These are phyloP conservation scores for Aspergillus biplanus DNA, from an alignment of 495 filamentous ascomycete species.

Conservation along the genomic window DNA sequence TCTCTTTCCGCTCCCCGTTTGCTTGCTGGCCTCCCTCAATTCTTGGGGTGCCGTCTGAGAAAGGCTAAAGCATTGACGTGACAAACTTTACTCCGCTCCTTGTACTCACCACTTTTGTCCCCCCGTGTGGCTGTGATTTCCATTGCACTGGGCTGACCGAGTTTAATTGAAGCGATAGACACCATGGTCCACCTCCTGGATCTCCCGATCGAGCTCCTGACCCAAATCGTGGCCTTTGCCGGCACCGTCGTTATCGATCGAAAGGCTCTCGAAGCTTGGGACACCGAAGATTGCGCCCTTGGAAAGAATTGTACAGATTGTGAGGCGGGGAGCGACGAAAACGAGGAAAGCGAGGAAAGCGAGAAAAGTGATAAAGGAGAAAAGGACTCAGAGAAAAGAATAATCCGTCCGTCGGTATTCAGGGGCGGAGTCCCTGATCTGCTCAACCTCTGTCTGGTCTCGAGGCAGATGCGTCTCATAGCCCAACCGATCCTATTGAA, in stretches of 20 bases:
- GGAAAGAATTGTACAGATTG: not conserved
- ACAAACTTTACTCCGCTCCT: too few relatives aligned
- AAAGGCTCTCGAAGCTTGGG: not conserved
- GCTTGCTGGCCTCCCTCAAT: too few relatives aligned
- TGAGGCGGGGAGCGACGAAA: not conserved
- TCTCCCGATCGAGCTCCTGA: conserved; percentile 12
- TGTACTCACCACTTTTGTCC: too few relatives aligned
- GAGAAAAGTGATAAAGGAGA: too few relatives aligned
- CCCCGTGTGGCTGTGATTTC: too few relatives aligned
- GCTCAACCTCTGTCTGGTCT: conserved; percentile 29
- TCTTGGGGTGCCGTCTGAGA: too few relatives aligned
- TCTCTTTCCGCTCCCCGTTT: too few relatives aligned
- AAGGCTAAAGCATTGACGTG: too few relatives aligned
- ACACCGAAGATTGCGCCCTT: not conserved
- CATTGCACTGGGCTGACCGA: too few relatives aligned
- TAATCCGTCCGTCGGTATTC: too few relatives aligned
- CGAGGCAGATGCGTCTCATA: conserved; percentile 24
- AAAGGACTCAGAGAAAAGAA: too few relatives aligned
- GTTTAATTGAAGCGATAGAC: too few relatives aligned
- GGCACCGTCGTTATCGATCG: not conserved
- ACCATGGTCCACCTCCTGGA: conserved; percentile 10
- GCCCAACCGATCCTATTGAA: conserved; percentile 33
- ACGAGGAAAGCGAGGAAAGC: not conserved
- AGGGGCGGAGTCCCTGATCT: not conserved
- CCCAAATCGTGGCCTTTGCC: conserved; percentile 10